Evolutionary conservation across 768 basidiomycete genomes (phyloP).

Genomic region (Russula vinacea): DNA sequence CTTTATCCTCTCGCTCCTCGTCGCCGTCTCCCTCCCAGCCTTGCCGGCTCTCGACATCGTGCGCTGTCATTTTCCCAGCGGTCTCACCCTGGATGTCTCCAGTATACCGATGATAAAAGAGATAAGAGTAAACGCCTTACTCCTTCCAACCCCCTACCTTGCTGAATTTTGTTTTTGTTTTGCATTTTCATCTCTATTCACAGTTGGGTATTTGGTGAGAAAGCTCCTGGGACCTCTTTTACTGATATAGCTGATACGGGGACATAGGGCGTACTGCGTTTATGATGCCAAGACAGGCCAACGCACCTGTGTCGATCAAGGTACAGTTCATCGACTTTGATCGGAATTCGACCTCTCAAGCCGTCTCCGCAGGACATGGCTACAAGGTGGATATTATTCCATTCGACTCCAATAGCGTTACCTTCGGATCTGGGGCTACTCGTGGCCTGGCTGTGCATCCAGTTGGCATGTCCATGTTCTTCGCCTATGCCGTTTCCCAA

Average conservation of each 20-base stretch:
- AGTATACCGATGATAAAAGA: conserved; percentile 52
- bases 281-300: conserved; percentile 46
- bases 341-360: conserved; percentile 14
- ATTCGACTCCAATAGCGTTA: conserved; percentile 39
- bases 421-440: conserved; percentile 61
- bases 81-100: conserved; percentile 25
- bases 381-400: conserved; percentile 48
- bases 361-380: conserved; percentile 46
- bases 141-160: conserved; percentile 27
- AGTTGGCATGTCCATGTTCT: conserved; percentile 46
- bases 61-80: conserved; percentile 49
- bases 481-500: neutral
- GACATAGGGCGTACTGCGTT: conserved; percentile 56
- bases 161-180: neutral
- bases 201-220: conserved; percentile 72
- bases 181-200: conserved; percentile 5
- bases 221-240: neutral
- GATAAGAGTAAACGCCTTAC: conserved; percentile 31
- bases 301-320: conserved; percentile 48
- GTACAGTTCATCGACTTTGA: conserved; percentile 36
- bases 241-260: conserved; percentile 2
- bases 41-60: conserved; percentile 65
- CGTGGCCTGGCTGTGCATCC: conserved; percentile 72
- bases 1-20: conserved; percentile 62
- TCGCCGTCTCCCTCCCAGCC: conserved; percentile 69